phyloP scores from a whole-genome alignment of 2,329 filamentous ascomycete genomes.

The Fusarium sp. region DNA sequence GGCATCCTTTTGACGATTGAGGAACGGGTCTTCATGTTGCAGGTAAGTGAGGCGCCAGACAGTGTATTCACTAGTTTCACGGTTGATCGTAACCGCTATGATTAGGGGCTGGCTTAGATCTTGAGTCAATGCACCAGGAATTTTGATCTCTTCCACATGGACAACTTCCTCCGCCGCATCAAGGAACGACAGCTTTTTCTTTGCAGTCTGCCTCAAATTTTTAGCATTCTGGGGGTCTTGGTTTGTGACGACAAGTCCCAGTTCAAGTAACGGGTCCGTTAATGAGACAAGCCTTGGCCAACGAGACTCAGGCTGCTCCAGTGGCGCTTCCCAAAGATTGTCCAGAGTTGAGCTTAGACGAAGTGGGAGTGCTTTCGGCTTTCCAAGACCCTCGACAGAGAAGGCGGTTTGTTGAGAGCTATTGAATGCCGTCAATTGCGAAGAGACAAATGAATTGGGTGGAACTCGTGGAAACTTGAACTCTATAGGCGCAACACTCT shows the following conservation, averaged over 20 bases:
- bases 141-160: constrained; percentile 77
- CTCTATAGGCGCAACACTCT: constrained; percentile 62
- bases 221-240: constrained; percentile 55
- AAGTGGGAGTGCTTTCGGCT: constrained; percentile 64
- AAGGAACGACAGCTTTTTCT: constrained; percentile 66
- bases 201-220: constrained; percentile 47
- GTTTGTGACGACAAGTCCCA: constrained; percentile 81
- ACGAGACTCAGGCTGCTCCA: constrained; percentile 65
- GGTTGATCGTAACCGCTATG: constrained; percentile 84
- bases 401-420: constrained; percentile 64
- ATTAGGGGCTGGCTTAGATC: constrained; percentile 65
- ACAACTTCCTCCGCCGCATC: constrained; percentile 84
- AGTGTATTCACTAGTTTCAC: constrained; percentile 79
- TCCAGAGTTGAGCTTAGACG: constrained; percentile 66
- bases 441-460: constrained; percentile 84
- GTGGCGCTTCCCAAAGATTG: constrained; percentile 66
- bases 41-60: constrained; percentile 87
- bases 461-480: constrained; percentile 72
- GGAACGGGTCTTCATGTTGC: constrained; percentile 70
- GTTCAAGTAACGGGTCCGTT: constrained; percentile 85
- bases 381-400: constrained; percentile 67
- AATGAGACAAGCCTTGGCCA: constrained; percentile 84
- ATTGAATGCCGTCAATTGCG: constrained; percentile 68
- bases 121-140: constrained; percentile 58
- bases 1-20: constrained; percentile 59